phyloP scores from a whole-genome alignment of 805 yeast species.

The Cyberlindnera galapagoensis region DNA sequence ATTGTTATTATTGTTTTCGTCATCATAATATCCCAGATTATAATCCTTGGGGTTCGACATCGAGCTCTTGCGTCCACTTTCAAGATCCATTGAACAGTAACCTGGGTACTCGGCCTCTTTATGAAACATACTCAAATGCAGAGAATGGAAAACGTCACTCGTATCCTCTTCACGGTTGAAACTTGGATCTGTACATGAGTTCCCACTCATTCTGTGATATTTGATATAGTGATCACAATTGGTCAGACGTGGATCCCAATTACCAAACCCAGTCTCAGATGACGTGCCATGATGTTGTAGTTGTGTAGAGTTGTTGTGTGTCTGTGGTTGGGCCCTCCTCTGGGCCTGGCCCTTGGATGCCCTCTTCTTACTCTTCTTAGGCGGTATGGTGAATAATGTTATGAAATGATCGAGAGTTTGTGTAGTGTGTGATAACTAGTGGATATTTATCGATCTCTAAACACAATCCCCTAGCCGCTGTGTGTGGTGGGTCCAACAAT shows the following conservation, averaged over 20 bases:
- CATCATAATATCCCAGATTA: not conserved
- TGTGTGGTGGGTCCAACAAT: not conserved
- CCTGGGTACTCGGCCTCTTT: slow-evolving; percentile 8
- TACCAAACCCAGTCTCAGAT: slow-evolving; percentile 2
- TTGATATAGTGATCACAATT: slow-evolving; percentile 9
- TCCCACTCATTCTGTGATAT: slow-evolving; percentile 6
- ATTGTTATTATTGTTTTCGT: not conserved
- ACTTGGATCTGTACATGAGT: slow-evolving; percentile 1
- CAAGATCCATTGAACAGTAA: no score
- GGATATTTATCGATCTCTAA: not conserved
- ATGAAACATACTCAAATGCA: slow-evolving; percentile 7
- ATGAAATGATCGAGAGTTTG: no score
- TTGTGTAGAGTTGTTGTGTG: slow-evolving; percentile 2
- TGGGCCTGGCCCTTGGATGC: slow-evolving; percentile 16
- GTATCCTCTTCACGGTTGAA: slow-evolving; percentile 1
- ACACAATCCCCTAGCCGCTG: slow-evolving; percentile 1
- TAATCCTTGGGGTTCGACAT: not conserved
- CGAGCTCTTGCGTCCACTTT: not conserved
- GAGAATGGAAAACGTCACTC: slow-evolving; percentile 4
- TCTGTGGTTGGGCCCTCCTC: not conserved
- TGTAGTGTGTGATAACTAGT: no score
- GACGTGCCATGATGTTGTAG: not conserved
- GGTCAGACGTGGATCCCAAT: slow-evolving; percentile 11
- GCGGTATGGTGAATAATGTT: slow-evolving; percentile 8
- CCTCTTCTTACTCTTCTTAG: slow-evolving; percentile 16